Percentiles rank a stretch among this genome's conserved stretches.
These are phyloP conservation scores for Heliosperma pusillum DNA, from an alignment of 148 eudicot species.

Conservation along the genomic window DNA sequence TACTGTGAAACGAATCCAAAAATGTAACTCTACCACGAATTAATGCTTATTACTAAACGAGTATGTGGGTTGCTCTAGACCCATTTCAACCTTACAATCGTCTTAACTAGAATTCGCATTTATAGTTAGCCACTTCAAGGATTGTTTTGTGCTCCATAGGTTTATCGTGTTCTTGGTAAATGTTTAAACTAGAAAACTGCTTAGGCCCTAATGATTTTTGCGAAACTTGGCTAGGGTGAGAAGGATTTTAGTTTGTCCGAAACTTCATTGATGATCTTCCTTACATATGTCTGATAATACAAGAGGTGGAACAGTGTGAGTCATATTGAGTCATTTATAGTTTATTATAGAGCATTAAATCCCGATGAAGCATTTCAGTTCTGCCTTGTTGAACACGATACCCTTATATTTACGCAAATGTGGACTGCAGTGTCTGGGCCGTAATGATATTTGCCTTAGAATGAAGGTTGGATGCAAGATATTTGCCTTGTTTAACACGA, in stretches of 20 bases:
- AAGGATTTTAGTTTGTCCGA: neutral
- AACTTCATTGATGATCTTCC: neutral
- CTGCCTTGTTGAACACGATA: neutral
- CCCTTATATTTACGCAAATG: neutral
- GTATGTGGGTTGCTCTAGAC: neutral
- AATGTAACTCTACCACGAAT: neutral
- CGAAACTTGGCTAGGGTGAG: neutral
- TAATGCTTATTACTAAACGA: neutral
- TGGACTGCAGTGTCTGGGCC: neutral
- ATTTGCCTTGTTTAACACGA: too few relatives aligned
- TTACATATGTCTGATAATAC: neutral
- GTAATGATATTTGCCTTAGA: too few relatives aligned
- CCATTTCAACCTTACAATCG: neutral
- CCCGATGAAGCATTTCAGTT: neutral
- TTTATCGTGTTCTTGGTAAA: slow-evolving; percentile 7
- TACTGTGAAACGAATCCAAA: neutral
- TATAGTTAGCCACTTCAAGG: neutral
- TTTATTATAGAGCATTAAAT: neutral
- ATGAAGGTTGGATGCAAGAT: too few relatives aligned
- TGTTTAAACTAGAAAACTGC: too few relatives aligned
- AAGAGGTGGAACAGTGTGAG: neutral
- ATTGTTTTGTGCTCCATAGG: neutral
- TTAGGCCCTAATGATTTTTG: too few relatives aligned
- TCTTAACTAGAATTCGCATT: neutral
- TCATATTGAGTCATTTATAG: neutral